phyloP scores from a whole-genome alignment of 352 stramenopile genomes.

The Saprolegnia parasitica region DNA sequence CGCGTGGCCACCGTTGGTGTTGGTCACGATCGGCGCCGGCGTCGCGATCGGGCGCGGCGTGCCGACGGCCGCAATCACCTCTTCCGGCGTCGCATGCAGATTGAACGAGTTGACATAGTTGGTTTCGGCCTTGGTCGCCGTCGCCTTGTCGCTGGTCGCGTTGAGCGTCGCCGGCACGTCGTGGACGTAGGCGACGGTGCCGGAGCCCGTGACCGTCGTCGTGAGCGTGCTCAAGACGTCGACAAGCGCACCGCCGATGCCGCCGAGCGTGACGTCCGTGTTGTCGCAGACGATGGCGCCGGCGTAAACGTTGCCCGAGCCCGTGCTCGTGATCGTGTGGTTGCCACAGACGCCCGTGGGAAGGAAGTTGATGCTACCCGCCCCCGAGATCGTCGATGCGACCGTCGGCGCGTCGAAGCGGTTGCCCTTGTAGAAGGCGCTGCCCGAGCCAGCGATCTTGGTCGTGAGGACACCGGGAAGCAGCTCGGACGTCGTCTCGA shows the following conservation, averaged over 20 bases:
- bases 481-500: conserved; percentile 17
- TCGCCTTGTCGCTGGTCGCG: background rate
- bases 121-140: background rate
- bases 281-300: conserved; percentile 16
- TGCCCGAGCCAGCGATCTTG: conserved; percentile 17
- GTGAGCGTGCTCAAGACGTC: conserved; percentile 9
- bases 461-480: background rate
- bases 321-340: conserved; percentile 13
- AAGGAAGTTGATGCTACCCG: conserved; percentile 27
- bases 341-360: conserved; percentile 14
- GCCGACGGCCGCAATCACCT: conserved; percentile 4
- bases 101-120: background rate
- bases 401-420: conserved; percentile 12
- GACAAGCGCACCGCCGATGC: conserved; percentile 10
- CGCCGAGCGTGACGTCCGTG: conserved; percentile 9
- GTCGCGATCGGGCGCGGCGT: background rate
- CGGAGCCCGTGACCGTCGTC: conserved; percentile 8
- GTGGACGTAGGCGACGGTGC: conserved; percentile 14
- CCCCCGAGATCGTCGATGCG: conserved; percentile 10
- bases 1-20: background rate
- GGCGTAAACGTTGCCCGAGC: conserved; percentile 18
- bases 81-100: background rate
- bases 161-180: conserved; percentile 5
- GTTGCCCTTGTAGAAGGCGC: conserved; percentile 19
- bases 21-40: background rate